Evolutionary conservation across 1,284 basidiomycete genomes (phyloP).

Genomic region (Cryptococcus wingfieldii): DNA sequence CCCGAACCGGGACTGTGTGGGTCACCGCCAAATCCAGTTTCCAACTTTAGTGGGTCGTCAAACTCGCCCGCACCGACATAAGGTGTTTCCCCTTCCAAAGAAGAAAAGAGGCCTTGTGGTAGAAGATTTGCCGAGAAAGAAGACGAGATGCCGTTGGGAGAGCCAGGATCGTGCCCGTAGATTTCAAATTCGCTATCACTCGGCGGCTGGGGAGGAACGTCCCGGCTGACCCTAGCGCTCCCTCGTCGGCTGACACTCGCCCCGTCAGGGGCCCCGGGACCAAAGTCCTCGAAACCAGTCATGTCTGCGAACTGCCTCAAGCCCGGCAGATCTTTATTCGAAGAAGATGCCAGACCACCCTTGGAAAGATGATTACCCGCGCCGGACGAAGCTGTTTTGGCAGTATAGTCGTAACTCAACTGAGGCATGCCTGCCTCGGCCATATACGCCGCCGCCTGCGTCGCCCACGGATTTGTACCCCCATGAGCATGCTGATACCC

Average conservation of each 20-base stretch:
- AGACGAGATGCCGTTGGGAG: constrained; percentile 45
- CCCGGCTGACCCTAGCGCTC: background rate
- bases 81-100: constrained; percentile 45
- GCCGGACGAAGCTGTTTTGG: constrained; percentile 28
- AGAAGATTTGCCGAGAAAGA: constrained; percentile 48
- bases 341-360: constrained; percentile 17
- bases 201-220: constrained; percentile 10
- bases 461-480: constrained; percentile 33
- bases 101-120: constrained; percentile 47
- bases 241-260: constrained; percentile 1
- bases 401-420: constrained; percentile 44
- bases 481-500: constrained; percentile 19
- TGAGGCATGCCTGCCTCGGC: constrained; percentile 45
- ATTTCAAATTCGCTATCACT: constrained; percentile 29
- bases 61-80: constrained; percentile 28
- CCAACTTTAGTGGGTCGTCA: constrained; percentile 19
- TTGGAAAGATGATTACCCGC: constrained; percentile 26
- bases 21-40: constrained; percentile 3
- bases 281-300: constrained; percentile 49
- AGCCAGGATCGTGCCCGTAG: constrained; percentile 42
- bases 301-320: constrained; percentile 27
- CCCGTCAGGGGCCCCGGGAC: constrained; percentile 30
- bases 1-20: background rate
- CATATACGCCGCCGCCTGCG: constrained; percentile 46
- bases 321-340: constrained; percentile 23